A percentile compares a stretch with the other conserved stretches of the same genome.
phyloP scores from a whole-genome alignment of 495 filamentous ascomycete species.

The Xylaria venustula region DNA sequence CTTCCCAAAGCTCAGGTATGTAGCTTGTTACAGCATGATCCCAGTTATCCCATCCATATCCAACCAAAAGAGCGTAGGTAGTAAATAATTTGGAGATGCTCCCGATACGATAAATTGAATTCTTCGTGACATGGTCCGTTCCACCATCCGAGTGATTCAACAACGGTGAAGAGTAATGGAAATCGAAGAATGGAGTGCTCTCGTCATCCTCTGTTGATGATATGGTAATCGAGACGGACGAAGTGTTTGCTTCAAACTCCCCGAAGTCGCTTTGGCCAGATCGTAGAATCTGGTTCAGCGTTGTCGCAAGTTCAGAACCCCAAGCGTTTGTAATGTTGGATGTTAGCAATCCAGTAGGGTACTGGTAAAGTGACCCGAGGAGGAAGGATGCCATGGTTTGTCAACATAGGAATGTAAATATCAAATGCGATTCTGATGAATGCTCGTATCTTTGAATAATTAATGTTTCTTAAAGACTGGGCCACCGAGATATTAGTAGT shows the following conservation, averaged over 20 bases:
- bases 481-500: not conserved
- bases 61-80: slow-evolving; percentile 30
- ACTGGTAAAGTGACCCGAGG: not conserved
- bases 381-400: not conserved
- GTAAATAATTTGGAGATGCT: slow-evolving; percentile 43
- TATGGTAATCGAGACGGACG: slow-evolving; percentile 16
- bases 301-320: not conserved
- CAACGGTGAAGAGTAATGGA: slow-evolving; percentile 22
- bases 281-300: not conserved
- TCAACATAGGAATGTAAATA: not conserved
- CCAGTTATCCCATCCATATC: slow-evolving; percentile 29
- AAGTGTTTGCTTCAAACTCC: slow-evolving; percentile 12
- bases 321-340: not conserved
- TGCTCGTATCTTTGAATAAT: not conserved
- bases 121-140: slow-evolving; percentile 23
- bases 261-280: slow-evolving; percentile 4
- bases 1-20: slow-evolving; percentile 22
- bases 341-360: not conserved
- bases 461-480: not conserved
- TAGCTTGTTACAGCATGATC: slow-evolving; percentile 35
- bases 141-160: slow-evolving; percentile 14
- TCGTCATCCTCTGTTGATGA: not conserved
- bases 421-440: not conserved
- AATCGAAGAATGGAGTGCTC: slow-evolving; percentile 22
- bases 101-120: slow-evolving; percentile 40